Evolutionary conservation across 2,329 filamentous ascomycete genomes (phyloP), one percentile per base, ranked within the genome.

Genomic region (Fusarium coffeatum): DNA sequence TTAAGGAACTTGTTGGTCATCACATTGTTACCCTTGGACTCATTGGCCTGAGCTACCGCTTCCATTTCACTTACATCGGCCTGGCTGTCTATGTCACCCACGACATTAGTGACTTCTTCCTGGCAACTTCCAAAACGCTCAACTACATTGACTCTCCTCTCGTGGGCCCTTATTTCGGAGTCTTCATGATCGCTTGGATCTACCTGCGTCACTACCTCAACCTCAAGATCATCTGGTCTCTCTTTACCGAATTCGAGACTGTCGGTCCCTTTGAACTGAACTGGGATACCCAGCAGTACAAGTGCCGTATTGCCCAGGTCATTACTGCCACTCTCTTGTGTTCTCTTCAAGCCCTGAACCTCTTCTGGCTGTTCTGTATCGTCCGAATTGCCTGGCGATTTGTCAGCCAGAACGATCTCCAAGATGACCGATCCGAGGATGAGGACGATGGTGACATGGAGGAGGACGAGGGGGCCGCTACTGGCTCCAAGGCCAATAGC

Each of bases 1-100:
- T 95, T 82, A 94, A 93, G 82, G 94, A 98, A 84, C 87, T 98
- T 56, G 93, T 97, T 53, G 89, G 90, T 57, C 94, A 98, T 80
- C 94, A 98, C 80, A 90, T 98, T 73, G 92, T 98, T 78, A 97
- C 93, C 22, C 83, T 98, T 64, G 84, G 90, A 22, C 86, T 98
- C 74, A 97, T 98, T 72, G 91, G 83, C 62, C 83, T 95, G 76
- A 96, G 92, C 83, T 98, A 98, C 83, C 90, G 93, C 66, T 98
- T 97, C 85, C 94, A 98, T 82, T 98, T 98, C 80, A 97, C 94
- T 22, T 95, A 97, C 81, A 97, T 98, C 79, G 94, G 94, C 27
- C 83, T 98, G 58, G 93, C 93, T 22, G 93, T 98, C 34, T 98
- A 97, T 81, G 93, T 96, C 67, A 97, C 94, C 12, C 93, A 97